Percentiles rank a stretch among this genome's conserved stretches.
Evolutionary conservation across 768 basidiomycete genomes (phyloP).

Genomic region (Fistulinella prunicolor): DNA sequence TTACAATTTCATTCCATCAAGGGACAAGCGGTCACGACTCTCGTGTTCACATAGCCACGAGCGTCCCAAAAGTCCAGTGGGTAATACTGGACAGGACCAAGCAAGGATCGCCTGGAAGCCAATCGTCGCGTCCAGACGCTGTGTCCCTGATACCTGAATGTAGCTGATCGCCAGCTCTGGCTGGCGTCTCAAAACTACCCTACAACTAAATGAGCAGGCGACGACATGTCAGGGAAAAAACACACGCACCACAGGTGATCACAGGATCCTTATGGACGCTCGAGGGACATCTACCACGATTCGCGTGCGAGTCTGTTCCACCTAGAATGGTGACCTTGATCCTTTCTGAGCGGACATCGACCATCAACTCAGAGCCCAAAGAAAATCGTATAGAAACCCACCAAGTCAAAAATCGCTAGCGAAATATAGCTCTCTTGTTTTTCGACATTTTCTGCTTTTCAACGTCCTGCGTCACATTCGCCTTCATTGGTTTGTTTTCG

Average conservation of each 20-base stretch:
- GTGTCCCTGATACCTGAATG: neutral
- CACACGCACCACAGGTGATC: conserved; percentile 4
- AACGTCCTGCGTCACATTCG: too few species aligned
- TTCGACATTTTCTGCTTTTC: neutral
- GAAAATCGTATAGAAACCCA: too few species aligned
- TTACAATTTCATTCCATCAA: too few species aligned
- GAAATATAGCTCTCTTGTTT: neutral
- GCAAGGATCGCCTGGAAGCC: too few species aligned
- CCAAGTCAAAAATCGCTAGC: too few species aligned
- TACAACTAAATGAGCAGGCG: conserved; percentile 4
- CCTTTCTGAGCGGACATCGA: too few species aligned
- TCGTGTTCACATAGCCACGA: too few species aligned
- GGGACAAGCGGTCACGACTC: too few species aligned
- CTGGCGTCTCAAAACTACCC: conserved; percentile 7
- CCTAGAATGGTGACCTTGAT: neutral
- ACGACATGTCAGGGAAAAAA: neutral
- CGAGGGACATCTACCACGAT: neutral
- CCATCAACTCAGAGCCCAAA: too few species aligned
- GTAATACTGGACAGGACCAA: too few species aligned
- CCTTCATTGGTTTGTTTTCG: too few species aligned
- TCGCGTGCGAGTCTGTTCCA: neutral
- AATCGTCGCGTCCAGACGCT: neutral
- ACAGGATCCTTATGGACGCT: neutral
- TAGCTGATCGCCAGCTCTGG: conserved; percentile 11
- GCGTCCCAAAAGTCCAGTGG: too few species aligned